Percentiles rank a stretch among this genome's conserved stretches.
These are phyloP conservation scores for Ceraceosorus guamensis DNA, from an alignment of 1,284 basidiomycete species.

Conservation along the genomic window DNA sequence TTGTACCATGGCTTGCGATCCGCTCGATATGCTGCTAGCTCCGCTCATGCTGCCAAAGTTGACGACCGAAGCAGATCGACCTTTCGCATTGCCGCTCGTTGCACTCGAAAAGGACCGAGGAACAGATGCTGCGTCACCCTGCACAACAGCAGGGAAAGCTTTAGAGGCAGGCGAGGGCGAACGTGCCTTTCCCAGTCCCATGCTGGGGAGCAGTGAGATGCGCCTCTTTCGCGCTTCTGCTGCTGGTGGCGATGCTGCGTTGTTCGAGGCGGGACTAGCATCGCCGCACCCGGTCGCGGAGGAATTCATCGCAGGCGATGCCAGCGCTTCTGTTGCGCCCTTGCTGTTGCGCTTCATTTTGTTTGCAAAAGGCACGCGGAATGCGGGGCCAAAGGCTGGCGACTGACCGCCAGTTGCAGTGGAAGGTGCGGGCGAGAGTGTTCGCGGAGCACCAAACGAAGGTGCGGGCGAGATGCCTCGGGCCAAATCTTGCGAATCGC, in stretches of 20 bases:
- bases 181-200: neutral
- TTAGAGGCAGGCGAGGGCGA: neutral
- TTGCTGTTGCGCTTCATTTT: neutral
- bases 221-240: neutral
- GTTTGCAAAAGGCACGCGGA: neutral
- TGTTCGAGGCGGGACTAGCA: too few species aligned
- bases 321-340: neutral
- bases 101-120: neutral
- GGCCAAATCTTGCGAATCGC: slow-evolving; percentile 21
- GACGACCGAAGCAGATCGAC: neutral
- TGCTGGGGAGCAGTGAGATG: neutral
- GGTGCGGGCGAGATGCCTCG: slow-evolving; percentile 5
- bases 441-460: neutral
- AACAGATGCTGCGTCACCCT: neutral
- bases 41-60: neutral
- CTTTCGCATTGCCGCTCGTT: too few species aligned
- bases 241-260: too few species aligned
- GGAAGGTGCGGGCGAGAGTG: neutral
- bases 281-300: too few species aligned
- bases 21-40: neutral
- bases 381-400: neutral
- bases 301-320: too few species aligned
- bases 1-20: neutral
- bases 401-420: neutral
- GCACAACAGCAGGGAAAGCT: too few species aligned